Evolutionary conservation across 2,329 filamentous ascomycete genomes (phyloP).

Genomic region (Trichoderma gracile): DNA sequence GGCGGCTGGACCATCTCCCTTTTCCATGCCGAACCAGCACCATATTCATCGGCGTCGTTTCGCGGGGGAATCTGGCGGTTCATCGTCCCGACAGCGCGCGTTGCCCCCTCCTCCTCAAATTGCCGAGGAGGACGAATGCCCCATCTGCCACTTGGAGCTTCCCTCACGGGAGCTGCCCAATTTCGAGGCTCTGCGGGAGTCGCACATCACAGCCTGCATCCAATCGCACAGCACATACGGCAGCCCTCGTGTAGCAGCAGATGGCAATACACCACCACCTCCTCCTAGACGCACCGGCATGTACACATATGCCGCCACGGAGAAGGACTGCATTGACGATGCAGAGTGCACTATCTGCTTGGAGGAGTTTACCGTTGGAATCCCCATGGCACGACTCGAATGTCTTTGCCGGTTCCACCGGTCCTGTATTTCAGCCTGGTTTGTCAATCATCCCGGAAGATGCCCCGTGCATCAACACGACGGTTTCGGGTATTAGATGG

Average conservation of each 20-base stretch:
- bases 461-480: conserved; percentile 69
- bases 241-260: conserved; percentile 36
- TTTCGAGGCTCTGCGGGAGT: conserved; percentile 56
- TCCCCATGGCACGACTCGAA: conserved; percentile 65
- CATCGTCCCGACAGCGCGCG: conserved; percentile 43
- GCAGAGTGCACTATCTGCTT: conserved; percentile 69
- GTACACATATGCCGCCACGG: conserved; percentile 64
- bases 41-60: conserved; percentile 37
- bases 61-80: conserved; percentile 33
- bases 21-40: conserved; percentile 36
- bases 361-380: conserved; percentile 64
- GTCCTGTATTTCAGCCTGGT: conserved; percentile 63
- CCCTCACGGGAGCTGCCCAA: conserved; percentile 58
- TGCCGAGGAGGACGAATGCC: conserved; percentile 76
- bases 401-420: conserved; percentile 67
- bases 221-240: conserved; percentile 54
- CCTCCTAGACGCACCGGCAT: conserved; percentile 57
- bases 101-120: conserved; percentile 51
- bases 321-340: conserved; percentile 68
- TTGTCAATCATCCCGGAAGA: conserved; percentile 60
- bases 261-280: conserved; percentile 33
- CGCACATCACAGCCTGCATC: conserved; percentile 62
- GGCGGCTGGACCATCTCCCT: conserved; percentile 39
- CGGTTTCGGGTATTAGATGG: conserved; percentile 49
- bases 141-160: conserved; percentile 71